Percentiles rank a stretch among this genome's conserved stretches.
Conservation (phyloP, 345 rosid species). For the Linum trigynum region DNA sequence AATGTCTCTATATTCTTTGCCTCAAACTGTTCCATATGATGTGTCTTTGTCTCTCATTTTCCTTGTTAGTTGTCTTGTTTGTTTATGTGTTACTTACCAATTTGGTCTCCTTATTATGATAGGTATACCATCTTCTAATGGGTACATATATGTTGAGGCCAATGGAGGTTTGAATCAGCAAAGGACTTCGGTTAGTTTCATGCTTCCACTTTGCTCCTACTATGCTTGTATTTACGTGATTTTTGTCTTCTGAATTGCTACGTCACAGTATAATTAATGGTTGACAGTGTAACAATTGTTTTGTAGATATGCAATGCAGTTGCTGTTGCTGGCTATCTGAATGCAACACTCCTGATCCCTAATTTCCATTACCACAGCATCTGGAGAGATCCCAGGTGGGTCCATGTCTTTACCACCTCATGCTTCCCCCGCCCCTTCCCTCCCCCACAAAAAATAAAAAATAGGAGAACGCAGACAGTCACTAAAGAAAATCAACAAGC, state of each 20-base stretch:
- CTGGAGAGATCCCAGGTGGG: slow-evolving; percentile 96
- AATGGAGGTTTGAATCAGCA: slow-evolving; percentile 98
- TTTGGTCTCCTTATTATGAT: slow-evolving; percentile 14
- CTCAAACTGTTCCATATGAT: neutral
- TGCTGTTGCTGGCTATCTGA: slow-evolving; percentile 97
- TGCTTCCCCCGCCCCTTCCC: too few species aligned
- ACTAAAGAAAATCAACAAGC: too few species aligned
- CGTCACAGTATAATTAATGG: neutral
- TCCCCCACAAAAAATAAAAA: too few species aligned
- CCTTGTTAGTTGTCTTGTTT: neutral
- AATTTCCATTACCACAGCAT: slow-evolving; percentile 95
- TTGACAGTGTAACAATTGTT: slow-evolving; percentile 21
- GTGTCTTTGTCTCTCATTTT: neutral
- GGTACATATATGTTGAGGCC: slow-evolving; percentile 91
- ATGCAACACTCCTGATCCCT: slow-evolving; percentile 92
- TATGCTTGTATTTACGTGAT: neutral
- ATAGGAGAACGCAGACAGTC: too few species aligned
- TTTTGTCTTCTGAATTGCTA: neutral
- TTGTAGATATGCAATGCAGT: slow-evolving; percentile 98
- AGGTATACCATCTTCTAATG: slow-evolving; percentile 86
- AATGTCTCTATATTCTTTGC: neutral
- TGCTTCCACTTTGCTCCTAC: slow-evolving; percentile 11
- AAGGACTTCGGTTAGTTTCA: slow-evolving; percentile 87
- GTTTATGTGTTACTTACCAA: neutral
- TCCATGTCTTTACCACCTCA: too few species aligned